Percentiles rank a stretch among this genome's conserved stretches.
Conservation (phyloP, 768 basidiomycete genomes). For the Leccinellum rugosiceps region DNA sequence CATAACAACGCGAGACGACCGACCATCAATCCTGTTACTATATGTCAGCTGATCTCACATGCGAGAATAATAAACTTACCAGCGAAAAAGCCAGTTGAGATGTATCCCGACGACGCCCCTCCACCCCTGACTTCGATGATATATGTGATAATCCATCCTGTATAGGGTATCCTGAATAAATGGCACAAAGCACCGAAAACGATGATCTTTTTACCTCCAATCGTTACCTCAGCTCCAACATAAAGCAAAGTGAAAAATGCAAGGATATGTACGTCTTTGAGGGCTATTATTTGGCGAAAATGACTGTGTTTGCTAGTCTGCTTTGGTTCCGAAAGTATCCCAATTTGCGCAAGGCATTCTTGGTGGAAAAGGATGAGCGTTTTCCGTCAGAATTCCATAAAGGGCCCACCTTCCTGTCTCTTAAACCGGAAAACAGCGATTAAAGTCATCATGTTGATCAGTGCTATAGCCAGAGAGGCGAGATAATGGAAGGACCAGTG, state of each 20-base stretch:
- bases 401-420: conserved; percentile 55
- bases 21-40: conserved; percentile 23
- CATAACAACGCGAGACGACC: conserved; percentile 30
- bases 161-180: not conserved
- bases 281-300: conserved; percentile 44
- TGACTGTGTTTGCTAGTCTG: conserved; percentile 33
- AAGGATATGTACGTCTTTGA: conserved; percentile 43
- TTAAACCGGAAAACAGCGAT: conserved; percentile 59
- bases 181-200: not conserved
- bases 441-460: conserved; percentile 51
- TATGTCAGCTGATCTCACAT: not conserved
- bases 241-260: conserved; percentile 45
- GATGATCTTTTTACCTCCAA: conserved; percentile 36
- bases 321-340: conserved; percentile 27
- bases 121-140: conserved; percentile 42
- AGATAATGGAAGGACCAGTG: conserved; percentile 43
- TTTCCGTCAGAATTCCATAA: not conserved
- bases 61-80: conserved; percentile 10
- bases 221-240: conserved; percentile 51
- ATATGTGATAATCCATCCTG: conserved; percentile 70
- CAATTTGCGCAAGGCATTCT: conserved; percentile 39
- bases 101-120: conserved; percentile 46
- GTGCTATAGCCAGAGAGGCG: conserved; percentile 61
- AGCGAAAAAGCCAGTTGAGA: conserved; percentile 38
- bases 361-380: not conserved